Base-by-base conservation (phyloP, 78 protist genomes). In the Dictyostelium citrinum region DNA sequence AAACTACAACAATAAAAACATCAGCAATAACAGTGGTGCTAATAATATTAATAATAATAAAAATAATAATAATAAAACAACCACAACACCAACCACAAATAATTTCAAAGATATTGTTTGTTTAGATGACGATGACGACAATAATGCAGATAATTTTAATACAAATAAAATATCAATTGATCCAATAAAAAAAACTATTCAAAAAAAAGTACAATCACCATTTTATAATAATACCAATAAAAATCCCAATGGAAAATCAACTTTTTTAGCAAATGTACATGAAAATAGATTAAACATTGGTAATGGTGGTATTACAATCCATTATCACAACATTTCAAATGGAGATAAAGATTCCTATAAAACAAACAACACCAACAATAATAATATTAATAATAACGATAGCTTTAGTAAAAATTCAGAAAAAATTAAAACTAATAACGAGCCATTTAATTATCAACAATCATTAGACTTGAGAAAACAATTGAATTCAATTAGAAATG, bases 261-360 rank as follows among this genome's bases (percentile, higher is more conserved):
- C 33, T 12, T 81, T 81, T 24, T 61, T 86, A 29, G 93, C 93
- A 45, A 11, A 58, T 10, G n/a, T 86, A n/a, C 93, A 86, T 43
- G 85, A 86, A 67, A 77, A 67, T 10, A 55, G 93, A 45, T 67
- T 86, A 22, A 39, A 71, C 10, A 74, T 39, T 39, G 51, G 80
- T 39, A n/a, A 74, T 37, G 22, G 51, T 37, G 37, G 84, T 33
- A 22, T 33, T n/a, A 11, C 8, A 14, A 77, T 27, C 22, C 8
- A 77, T 20, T 74, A 84, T 11, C 20, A 72, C 1, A 41, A 10
- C 1, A 35, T 64, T 11, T 29, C 91, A 84, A 84, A 70, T 22
- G 31, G 11, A n/a, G 29, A 33, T 11, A 84, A 70, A 31, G 1
- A 51, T 20, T 31, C 39, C 81, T 8, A 35, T 41, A 7, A 82